Conservation (phyloP, 2,329 filamentous ascomycete genomes). For the Pezicula radicicola region DNA sequence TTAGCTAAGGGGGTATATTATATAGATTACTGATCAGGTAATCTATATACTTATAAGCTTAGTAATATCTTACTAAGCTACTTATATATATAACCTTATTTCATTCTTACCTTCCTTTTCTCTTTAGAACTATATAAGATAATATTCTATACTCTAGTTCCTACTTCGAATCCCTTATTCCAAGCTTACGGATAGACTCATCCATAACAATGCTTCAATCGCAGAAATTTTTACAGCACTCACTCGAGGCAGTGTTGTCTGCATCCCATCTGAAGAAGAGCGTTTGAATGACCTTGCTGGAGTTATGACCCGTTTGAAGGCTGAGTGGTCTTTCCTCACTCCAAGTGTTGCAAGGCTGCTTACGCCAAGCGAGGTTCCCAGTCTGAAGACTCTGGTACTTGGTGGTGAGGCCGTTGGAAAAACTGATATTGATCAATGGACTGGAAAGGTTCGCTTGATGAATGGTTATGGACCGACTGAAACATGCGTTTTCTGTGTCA, state of each 20-base stretch:
- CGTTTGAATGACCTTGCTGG: constrained; percentile 5
- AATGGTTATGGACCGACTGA: constrained; percentile 77
- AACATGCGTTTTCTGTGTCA: constrained; percentile 7
- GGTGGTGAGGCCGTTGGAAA: constrained; percentile 54
- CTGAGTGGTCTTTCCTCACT: constrained; percentile 4
- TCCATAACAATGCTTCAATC: constrained; percentile 1
- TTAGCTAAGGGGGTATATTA: no score
- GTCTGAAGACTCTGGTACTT: constrained; percentile 1
- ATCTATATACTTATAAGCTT: no score
- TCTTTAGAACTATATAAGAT: no score
- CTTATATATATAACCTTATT: no score
- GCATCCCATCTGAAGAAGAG: constrained; percentile 5
- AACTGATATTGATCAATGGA: constrained; percentile 22
- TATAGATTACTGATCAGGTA: no score
- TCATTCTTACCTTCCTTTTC: no score
- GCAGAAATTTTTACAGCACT: constrained; percentile 7
- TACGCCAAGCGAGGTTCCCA: neutral
- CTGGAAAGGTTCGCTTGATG: constrained; percentile 29
- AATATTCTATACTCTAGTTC: no score
- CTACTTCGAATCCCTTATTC: no score
- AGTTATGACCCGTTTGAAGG: constrained; percentile 1
- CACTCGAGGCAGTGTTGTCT: constrained; percentile 3
- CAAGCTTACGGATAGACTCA: no score
- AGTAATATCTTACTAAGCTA: no score
- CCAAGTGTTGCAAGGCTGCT: constrained; percentile 4